Base-by-base conservation (phyloP, 176 grass and related monocot genomes). In the Carex myosuroides region DNA sequence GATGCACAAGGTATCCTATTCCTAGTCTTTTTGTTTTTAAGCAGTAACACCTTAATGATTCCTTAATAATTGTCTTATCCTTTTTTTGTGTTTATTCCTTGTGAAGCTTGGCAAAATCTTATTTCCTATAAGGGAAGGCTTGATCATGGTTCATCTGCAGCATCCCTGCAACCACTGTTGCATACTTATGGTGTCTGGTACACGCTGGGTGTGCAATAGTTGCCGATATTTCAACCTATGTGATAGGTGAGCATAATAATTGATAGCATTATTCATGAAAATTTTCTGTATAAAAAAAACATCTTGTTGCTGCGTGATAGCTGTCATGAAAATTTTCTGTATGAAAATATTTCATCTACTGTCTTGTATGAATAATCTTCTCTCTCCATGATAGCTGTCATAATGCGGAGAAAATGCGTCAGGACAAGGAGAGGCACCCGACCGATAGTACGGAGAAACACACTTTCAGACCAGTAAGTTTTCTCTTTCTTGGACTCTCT, bases 351-450 rank as follows among this genome's bases (percentile, higher is more conserved):
- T 82, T 82, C 52, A 14, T 44, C 11, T 33, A 35, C 14, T 58
- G 16, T 60, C 41, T 3, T 80, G 56, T 50, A 46, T 63, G 37
- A 60, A 39, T 63, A 21, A 82, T 46, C 20, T 84, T 75, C 57
- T 48, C 63, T 59, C 78, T 58, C 30, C 54, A 6, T 87, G 79
- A 59, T 89, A 99, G 97, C 82, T 99, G 97, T 91, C 86, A 89
- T 82, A 85, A 88, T 79, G 81, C 79, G 80, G 93, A 95, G 83
- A 88, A 88, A 85, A 86, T 83, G 29, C 85, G 91, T 75, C 93
- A 99, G 78, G 91, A 99, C 18, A 93, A 83, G 81, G 97, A 99
- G 42, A 92, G 87, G 18, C 97, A 99, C 74, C 91, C 90, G 0
- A 89, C 72, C 85, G 88, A 95, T 66, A 90, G 85, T 68, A 93